phyloP scores from a whole-genome alignment of 2,329 filamentous ascomycete genomes.

The Pseudopyrenochaeta lycopersici region DNA sequence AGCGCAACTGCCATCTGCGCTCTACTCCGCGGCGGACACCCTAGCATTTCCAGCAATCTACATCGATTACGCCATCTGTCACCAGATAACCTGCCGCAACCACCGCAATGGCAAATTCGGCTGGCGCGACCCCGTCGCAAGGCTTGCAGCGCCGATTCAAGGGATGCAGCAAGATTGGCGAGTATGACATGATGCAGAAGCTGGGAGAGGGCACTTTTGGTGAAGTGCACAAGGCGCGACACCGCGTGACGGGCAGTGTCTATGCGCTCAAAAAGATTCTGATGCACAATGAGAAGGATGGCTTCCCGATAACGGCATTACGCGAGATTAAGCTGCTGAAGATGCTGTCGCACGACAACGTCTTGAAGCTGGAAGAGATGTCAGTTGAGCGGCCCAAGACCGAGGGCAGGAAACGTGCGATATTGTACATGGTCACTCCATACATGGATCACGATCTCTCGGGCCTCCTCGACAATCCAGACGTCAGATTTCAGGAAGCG shows the following conservation, averaged over 20 bases:
- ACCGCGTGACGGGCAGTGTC: constrained; percentile 75
- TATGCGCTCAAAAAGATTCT: constrained; percentile 98
- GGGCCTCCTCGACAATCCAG: constrained; percentile 92
- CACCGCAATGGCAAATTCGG: constrained; percentile 27
- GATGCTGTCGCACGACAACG: constrained; percentile 88
- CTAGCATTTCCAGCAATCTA: constrained; percentile 16
- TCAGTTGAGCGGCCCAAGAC: constrained; percentile 78
- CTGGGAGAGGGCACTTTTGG: constrained; percentile 96
- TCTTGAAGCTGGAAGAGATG: constrained; percentile 92
- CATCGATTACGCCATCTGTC: not conserved
- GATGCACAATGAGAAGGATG: constrained; percentile 99
- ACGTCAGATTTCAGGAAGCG: constrained; percentile 83
- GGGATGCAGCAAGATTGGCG: constrained; percentile 83
- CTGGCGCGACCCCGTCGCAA: constrained; percentile 55
- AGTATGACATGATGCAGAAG: constrained; percentile 83
- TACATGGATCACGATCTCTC: constrained; percentile 99
- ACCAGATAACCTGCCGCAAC: not conserved
- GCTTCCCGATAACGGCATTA: constrained; percentile 97
- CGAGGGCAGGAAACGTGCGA: constrained; percentile 69
- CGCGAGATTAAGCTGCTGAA: constrained; percentile 98
- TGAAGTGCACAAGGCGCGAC: constrained; percentile 90
- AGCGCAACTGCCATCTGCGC: constrained; percentile 14
- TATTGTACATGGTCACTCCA: constrained; percentile 98
- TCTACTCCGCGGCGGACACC: constrained; percentile 22
- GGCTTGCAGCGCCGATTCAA: constrained; percentile 69